Base-by-base conservation (phyloP, 805 yeast genomes). In the Grigorovia humatica region DNA sequence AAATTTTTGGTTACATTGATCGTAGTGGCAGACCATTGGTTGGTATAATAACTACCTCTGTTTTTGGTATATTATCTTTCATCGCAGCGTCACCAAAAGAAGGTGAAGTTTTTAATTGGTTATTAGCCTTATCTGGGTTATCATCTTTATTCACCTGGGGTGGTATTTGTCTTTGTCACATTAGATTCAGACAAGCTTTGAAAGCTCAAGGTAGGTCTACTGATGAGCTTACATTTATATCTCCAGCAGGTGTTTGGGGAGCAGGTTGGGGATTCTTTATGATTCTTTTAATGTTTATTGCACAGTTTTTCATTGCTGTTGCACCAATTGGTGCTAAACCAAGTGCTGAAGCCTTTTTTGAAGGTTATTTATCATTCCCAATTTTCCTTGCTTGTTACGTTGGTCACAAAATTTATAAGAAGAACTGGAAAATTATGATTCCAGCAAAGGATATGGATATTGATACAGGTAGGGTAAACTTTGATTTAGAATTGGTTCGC, bases 281-380 rank as follows among this genome's bases (percentile, higher is more conserved):
- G 62, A 81, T 81, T 64, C 42, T 76, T 35, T 65, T 83, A 51
- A 81, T 87, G 55, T 72, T 88, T 54, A 71, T 78, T 51, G 87
- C 89, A 38, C 90, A 85, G 70, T 85, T 88, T 74, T 88, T 90
- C 88, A 74, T 83, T 53, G 90, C 93, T 7, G 70, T 85, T 44
- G 86, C 74, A 75, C 95, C 95, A 51, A 62, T 80, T 46, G 80
- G 80, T 13, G 72, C 53, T 7, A 46, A 67, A 9, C 79, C 84
- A 50, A 73, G 70, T 62, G 85, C 87, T 9, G 59, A 67, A 43
- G 68, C 59, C 46, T 87, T 87, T 74, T 87, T 87, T 73, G 70
- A 76, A 62, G 71, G 79, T 27, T 86, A 82, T 67, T 71, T 87
- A 59, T 79, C 88, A 12, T 73, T 75, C 52, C 86, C 87, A 18